Evolutionary conservation across 2,329 filamentous ascomycete genomes (phyloP), one percentile per base, ranked within the genome.

Genomic region (Aspergillus caelatus): DNA sequence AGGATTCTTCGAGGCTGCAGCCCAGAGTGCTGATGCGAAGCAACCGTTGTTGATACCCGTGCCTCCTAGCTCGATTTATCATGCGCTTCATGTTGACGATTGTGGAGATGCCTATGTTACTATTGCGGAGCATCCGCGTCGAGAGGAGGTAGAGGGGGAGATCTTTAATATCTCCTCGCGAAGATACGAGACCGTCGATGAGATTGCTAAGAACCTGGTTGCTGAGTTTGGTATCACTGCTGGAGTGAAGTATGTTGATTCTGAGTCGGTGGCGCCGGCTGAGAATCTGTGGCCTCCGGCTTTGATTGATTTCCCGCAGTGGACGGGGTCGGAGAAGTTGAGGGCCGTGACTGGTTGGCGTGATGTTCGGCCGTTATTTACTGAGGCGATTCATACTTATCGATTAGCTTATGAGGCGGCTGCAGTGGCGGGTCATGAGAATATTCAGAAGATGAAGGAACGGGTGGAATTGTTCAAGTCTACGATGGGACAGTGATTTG

Each of bases 71-170:
- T 28, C 46, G 3, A 61, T 28, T 19, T 34, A 8, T 9, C 62
- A 64, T 19, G 56, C 59, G 12, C 56, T 61, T 7, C 62, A 64
- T 48, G 62, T 64, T 11, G 62, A 64, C 14, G 62, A 64, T 26
- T 64, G 62, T 19, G 62, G 48, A 3, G 60, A 64, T 28, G 62
- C 59, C 2, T 64, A 62, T 43, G 59, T 62, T 9, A 56, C 59
- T 16, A 56, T 64, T 45, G 62, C 62, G 19, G 52, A n/a, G 4
- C 46, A 50, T 50, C 23, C 46, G 23, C 46, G 23, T 34, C 39
- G 34, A 28, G 12, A 48, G 50, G 9, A 48, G 30, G 54, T 64
- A 1, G 55, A 50, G 6, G 59, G 62, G 2, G 32, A 62, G 30
- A 21, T 62, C 1, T 64, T 62, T 16, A 62, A 64, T 43, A 62